Percentiles rank a stretch among this genome's conserved stretches.
Conservation (phyloP, 1,284 basidiomycete genomes). For the Rhodofomes roseus region DNA sequence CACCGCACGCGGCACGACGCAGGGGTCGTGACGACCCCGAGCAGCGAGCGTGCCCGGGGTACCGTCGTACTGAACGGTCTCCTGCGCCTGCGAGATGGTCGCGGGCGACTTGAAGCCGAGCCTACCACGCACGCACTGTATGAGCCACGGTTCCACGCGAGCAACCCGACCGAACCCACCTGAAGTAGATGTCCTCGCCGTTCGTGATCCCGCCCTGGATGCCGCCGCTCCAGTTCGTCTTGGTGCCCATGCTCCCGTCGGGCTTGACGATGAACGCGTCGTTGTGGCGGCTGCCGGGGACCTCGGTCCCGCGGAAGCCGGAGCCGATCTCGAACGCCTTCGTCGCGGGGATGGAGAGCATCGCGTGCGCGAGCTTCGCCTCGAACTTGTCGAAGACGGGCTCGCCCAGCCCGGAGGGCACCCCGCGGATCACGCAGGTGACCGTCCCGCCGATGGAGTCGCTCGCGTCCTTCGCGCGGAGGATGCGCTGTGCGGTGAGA, state of each 20-base stretch:
- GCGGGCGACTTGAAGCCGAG: slow-evolving; percentile 98
- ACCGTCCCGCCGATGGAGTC: slow-evolving; percentile 98
- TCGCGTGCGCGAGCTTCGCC: slow-evolving; percentile 93
- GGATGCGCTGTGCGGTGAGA: slow-evolving; percentile 68
- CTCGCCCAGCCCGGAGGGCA: slow-evolving; percentile 91
- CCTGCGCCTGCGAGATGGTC: slow-evolving; percentile 92
- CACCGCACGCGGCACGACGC: slow-evolving; percentile 95
- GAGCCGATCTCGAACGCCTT: slow-evolving; percentile 99
- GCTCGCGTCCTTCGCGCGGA: slow-evolving; percentile 85
- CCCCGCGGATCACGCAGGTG: slow-evolving; percentile 92
- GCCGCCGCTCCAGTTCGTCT: slow-evolving; percentile 96
- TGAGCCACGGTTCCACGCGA: not conserved
- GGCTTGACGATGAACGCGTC: slow-evolving; percentile 77
- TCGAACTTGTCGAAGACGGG: slow-evolving; percentile 99
- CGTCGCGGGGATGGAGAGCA: slow-evolving; percentile 98
- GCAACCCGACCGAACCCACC: slow-evolving; percentile 45
- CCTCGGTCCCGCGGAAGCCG: slow-evolving; percentile 94
- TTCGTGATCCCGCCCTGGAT: slow-evolving; percentile 98
- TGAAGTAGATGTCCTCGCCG: slow-evolving; percentile 97
- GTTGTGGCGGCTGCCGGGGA: slow-evolving; percentile 92
- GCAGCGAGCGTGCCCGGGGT: slow-evolving; percentile 85
- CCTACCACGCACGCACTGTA: slow-evolving; percentile 40
- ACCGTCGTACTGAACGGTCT: slow-evolving; percentile 92
- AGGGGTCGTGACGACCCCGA: slow-evolving; percentile 94
- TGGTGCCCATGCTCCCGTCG: slow-evolving; percentile 78